phyloP scores from a whole-genome alignment of 306 rosid species.

The Trifolium dubium region DNA sequence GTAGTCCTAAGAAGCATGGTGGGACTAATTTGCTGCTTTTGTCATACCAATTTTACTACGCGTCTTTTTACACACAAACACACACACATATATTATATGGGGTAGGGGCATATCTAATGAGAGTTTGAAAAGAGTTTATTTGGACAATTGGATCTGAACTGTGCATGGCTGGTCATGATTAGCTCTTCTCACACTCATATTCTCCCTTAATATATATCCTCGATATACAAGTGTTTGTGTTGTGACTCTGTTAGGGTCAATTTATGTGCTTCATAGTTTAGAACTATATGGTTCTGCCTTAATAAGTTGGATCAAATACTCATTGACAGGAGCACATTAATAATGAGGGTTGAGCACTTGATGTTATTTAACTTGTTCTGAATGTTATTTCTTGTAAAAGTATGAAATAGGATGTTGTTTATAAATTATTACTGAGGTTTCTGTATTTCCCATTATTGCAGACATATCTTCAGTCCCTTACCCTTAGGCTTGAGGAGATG shows the following conservation, averaged over 20 bases:
- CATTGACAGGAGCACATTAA: constrained; percentile 2
- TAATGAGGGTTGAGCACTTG: not conserved
- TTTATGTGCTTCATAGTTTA: constrained; percentile 10
- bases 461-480: constrained; percentile 98
- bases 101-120: too few species aligned
- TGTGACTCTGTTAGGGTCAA: not conserved
- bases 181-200: too few species aligned
- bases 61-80: too few species aligned
- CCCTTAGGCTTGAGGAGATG: constrained; percentile 98
- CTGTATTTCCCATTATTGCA: constrained; percentile 52
- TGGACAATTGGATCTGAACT: too few species aligned
- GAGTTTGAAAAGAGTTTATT: too few species aligned
- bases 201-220: too few species aligned
- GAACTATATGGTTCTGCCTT: constrained; percentile 26
- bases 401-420: constrained; percentile 35
- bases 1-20: too few species aligned
- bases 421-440: constrained; percentile 31
- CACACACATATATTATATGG: too few species aligned
- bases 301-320: constrained; percentile 24
- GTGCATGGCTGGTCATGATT: too few species aligned
- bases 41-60: too few species aligned
- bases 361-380: constrained; percentile 29
- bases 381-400: constrained; percentile 26
- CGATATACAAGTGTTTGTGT: not conserved
- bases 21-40: too few species aligned